Evolutionary conservation across 306 rosid genomes (phyloP).

Genomic region (Rubus idaeus): DNA sequence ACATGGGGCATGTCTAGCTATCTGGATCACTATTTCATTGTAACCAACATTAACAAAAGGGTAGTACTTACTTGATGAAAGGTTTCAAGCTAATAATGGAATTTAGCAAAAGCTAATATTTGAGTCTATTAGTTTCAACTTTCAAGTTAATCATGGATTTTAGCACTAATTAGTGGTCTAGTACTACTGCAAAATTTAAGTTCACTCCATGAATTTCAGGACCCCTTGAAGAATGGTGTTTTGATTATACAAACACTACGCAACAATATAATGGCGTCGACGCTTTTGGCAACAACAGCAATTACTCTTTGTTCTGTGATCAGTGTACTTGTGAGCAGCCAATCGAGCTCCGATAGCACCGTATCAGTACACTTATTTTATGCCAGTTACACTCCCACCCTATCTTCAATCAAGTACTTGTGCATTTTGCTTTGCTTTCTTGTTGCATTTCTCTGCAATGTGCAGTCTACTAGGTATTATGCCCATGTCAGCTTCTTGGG

Average conservation of each 20-base stretch:
- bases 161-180: background rate
- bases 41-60: background rate
- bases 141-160: background rate
- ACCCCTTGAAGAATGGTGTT: slow-evolving; percentile 41
- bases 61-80: background rate
- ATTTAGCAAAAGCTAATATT: background rate
- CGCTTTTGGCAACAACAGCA: slow-evolving; percentile 46
- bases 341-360: slow-evolving; percentile 28
- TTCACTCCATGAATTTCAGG: slow-evolving; percentile 33
- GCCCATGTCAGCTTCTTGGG: slow-evolving; percentile 79
- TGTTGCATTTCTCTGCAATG: slow-evolving; percentile 76
- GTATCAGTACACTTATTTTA: slow-evolving; percentile 26
- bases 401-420: slow-evolving; percentile 54
- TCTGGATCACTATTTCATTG: background rate
- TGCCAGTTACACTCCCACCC: slow-evolving; percentile 11
- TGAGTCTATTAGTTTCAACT: background rate
- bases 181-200: slow-evolving; percentile 1
- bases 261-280: slow-evolving; percentile 46
- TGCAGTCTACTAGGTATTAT: slow-evolving; percentile 77
- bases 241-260: slow-evolving; percentile 43
- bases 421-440: slow-evolving; percentile 75
- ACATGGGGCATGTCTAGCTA: background rate
- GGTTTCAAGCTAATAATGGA: background rate
- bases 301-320: slow-evolving; percentile 38
- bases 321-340: slow-evolving; percentile 40